Evolutionary conservation across 257 asterid genomes (phyloP), one percentile per base, ranked within the genome.

Genomic region (Primulina huaijiensis): DNA sequence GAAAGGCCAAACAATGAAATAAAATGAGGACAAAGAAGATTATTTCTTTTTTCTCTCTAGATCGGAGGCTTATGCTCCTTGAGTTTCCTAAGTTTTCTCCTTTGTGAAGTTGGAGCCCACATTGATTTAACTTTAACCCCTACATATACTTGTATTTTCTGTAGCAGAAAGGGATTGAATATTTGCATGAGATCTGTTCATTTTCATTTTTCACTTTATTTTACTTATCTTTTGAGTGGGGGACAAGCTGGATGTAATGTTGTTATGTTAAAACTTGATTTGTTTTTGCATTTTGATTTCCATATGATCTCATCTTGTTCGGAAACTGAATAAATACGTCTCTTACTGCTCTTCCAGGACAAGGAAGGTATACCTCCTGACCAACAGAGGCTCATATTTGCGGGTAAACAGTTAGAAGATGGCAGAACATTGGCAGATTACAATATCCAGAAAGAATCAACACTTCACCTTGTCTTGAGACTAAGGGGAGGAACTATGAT

Each of bases 341-440:
- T 69, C 55, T 67, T 67, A 31, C 63, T 63, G 63, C 23, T 67
- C 14, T 40, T 12, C 43, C 88, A 90, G 95, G 97, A 88, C 70
- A 90, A 86, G 79, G 96, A 90, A 88, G 97, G 96, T 40, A 87
- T 87, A 65, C 89, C 90, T 60, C 94, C 89, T 14, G 90, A 87
- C 74, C 90, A 85, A 83, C 94, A 85, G 82, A 83, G 90, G 76
- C 82, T 87, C 52, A 83, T 87, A 75, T 87, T 85, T 70, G 88
- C 91, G 60, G 95, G 95, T 46, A 88, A 83, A 79, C 91, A 88
- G 71, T 74, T 88, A 85, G 91, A 85, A 82, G 95, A 88, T 79
- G 95, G 91, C 27, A 67, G 89, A 56, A 88, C 91, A 68, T 72
- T 88, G 75, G 89, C 88, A 50, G 91, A 85, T 79, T 87, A 87